Evolutionary conservation across 345 rosid genomes (phyloP), one percentile per base, ranked within the genome.

Genomic region (Eucalyptus marginata): DNA sequence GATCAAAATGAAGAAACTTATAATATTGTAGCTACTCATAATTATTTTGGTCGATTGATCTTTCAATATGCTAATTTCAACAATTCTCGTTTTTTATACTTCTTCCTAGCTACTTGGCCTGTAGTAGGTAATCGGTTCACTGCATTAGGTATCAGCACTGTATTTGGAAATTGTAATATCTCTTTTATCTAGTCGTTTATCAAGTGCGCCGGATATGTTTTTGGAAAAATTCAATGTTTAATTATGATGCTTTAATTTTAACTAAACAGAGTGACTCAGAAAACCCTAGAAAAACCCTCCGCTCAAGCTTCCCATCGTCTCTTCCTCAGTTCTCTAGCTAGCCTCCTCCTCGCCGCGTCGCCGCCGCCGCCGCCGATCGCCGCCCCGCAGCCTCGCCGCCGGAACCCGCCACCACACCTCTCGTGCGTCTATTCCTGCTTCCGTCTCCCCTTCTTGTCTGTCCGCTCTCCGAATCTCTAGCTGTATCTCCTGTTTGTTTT

Each of bases 1-100:
- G 22, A 2, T 66, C 3, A 0, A 66, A 16, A 66, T 11, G 6
- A 31, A 66, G 0, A 66, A 31, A 66, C 6, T 66, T 31, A 66
- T 66, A 66, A 3, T 20, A 54, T 20, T 5, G 2, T 22, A 56
- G 1, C 6, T 56, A 0, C 0, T 24, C 62, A 56, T 17, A 3
- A 0, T 51, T 51, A 51, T 51, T 51, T 51, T 51, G 8, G 22
- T 0, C 1, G 8, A 51, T 16, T 51, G 4, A 51, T 51, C 20
- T 51, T 51, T 0, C 0, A 16, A 51, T 6, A 51, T 51, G 8
- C 22, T 51, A 6, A 22, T 51, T 51, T 51, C 4, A 51, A 51
- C 22, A 17, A 51, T 51, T 51, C 1, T 51, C 1, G 0, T 17
- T 51, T 51, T 52, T 17, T 52, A 52, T 1, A 52, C 9, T 52